Conservation (phyloP, 2,329 filamentous ascomycete species). For the Sclerotiophoma versabilis region DNA sequence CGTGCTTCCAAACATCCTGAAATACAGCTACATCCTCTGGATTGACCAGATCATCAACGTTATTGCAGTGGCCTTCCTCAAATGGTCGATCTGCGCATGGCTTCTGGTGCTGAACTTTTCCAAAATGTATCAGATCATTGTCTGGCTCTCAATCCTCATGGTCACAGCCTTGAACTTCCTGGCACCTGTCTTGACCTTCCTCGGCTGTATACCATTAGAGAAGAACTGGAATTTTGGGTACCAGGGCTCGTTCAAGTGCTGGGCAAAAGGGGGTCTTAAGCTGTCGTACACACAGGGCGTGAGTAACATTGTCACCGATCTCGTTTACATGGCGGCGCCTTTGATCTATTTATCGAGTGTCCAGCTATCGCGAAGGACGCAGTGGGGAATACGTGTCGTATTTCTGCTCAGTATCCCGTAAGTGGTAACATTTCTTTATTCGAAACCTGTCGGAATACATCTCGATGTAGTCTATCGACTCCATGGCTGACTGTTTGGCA, state of each 20-base stretch:
- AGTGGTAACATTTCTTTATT: constrained; percentile 2
- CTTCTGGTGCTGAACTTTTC: constrained; percentile 38
- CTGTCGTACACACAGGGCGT: constrained; percentile 36
- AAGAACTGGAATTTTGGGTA: constrained; percentile 33
- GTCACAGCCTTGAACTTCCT: constrained; percentile 37
- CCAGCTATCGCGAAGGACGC: constrained; percentile 31
- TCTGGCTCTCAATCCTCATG: constrained; percentile 39
- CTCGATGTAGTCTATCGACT: no score
- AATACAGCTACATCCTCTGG: constrained; percentile 33
- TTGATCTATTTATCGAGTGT: constrained; percentile 35
- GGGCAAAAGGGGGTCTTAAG: constrained; percentile 24
- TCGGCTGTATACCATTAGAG: constrained; percentile 36
- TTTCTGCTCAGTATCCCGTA: constrained; percentile 40
- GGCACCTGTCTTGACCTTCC: constrained; percentile 30
- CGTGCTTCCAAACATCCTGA: constrained; percentile 18
- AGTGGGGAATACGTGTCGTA: constrained; percentile 37
- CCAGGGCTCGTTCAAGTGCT: constrained; percentile 25
- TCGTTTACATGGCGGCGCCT: constrained; percentile 37
- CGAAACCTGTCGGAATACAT: no score
- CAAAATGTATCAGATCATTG: constrained; percentile 26
- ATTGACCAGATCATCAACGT: constrained; percentile 36
- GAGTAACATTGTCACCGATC: constrained; percentile 37
- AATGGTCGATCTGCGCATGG: constrained; percentile 41
- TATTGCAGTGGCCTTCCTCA: constrained; percentile 37
- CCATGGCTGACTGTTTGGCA: background rate